Evolutionary conservation across 1,139 yeast genomes (phyloP).

Genomic region (Schwanniomyces etchellsii): DNA sequence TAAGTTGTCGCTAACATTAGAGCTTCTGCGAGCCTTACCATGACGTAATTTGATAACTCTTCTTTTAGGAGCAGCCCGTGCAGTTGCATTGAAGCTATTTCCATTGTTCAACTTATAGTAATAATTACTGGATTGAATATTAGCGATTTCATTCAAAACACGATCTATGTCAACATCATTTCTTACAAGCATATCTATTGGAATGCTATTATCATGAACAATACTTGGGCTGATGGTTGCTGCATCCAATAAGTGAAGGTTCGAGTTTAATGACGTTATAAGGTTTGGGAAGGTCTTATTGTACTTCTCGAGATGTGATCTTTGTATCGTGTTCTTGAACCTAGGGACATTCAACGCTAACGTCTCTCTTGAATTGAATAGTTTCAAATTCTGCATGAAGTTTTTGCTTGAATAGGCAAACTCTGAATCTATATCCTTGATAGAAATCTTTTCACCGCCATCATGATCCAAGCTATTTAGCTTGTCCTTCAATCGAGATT

Average conservation of each 20-base stretch:
- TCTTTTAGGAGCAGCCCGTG: constrained; percentile 34
- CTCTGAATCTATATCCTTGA: constrained; percentile 11
- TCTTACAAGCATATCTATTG: constrained; percentile 28
- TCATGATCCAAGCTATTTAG: constrained; percentile 4
- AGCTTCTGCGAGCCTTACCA: constrained; percentile 9
- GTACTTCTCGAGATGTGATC: constrained; percentile 43
- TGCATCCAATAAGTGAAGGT: constrained; percentile 13
- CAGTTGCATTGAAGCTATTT: constrained; percentile 17
- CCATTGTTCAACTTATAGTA: constrained; percentile 24
- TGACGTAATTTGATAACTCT: constrained; percentile 37
- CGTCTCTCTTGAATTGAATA: constrained; percentile 76
- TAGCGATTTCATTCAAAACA: constrained; percentile 40
- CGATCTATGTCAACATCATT: constrained; percentile 16
- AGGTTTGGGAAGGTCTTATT: constrained; percentile 36
- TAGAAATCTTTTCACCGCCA: constrained; percentile 11
- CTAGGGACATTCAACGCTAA: constrained; percentile 60
- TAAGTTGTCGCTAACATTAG: neutral
- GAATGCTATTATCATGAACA: constrained; percentile 27
- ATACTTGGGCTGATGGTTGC: constrained; percentile 4
- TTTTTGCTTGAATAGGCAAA: constrained; percentile 55
- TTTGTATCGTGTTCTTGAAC: constrained; percentile 50
- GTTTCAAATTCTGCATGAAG: constrained; percentile 62
- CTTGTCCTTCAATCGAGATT: constrained; percentile 6
- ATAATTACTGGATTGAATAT: constrained; percentile 42
- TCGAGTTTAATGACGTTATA: constrained; percentile 30